These are phyloP conservation scores for Parafenestella ontariensis DNA, from an alignment of 2,329 filamentous ascomycete species.

Conservation along the genomic window DNA sequence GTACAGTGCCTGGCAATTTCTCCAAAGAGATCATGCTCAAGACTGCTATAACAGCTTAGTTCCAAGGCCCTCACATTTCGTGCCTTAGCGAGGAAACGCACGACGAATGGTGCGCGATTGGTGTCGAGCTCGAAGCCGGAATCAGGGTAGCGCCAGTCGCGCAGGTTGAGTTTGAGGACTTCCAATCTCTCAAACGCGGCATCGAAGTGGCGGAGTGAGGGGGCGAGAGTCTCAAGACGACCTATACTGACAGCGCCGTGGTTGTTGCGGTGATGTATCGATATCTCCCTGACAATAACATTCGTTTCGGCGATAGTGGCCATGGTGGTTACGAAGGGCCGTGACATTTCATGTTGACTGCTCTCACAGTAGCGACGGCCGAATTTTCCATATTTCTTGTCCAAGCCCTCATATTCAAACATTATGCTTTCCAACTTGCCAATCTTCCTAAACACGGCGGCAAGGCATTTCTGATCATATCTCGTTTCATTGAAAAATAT, in stretches of 20 bases:
- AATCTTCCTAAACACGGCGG: constrained; percentile 21
- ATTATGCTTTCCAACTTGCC: constrained; percentile 6
- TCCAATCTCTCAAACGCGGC: constrained; percentile 20
- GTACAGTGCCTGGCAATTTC: constrained; percentile 31
- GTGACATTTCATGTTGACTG: constrained; percentile 37
- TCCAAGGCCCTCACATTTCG: constrained; percentile 20
- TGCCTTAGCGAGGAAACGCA: constrained; percentile 37
- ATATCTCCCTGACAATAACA: constrained; percentile 16
- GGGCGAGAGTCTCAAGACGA: constrained; percentile 25
- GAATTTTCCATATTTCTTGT: constrained; percentile 19
- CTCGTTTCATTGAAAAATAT: constrained; percentile 37
- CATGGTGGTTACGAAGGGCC: constrained; percentile 36
- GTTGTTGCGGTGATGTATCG: neutral
- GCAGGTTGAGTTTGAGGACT: constrained; percentile 28
- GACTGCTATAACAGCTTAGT: constrained; percentile 32
- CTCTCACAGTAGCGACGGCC: constrained; percentile 25
- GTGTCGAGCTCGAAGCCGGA: constrained; percentile 29
- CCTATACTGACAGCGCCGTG: constrained; percentile 31
- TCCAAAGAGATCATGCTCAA: constrained; percentile 31
- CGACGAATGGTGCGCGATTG: constrained; percentile 29
- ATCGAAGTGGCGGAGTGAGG: constrained; percentile 18
- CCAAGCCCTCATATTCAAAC: constrained; percentile 24
- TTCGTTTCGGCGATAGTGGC: constrained; percentile 22
- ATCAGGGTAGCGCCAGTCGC: constrained; percentile 37
- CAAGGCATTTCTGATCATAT: constrained; percentile 29